These are phyloP conservation scores for Chrysanthemum seticuspe DNA, from an alignment of 129 eudicot genomes.

Conservation along the genomic window DNA sequence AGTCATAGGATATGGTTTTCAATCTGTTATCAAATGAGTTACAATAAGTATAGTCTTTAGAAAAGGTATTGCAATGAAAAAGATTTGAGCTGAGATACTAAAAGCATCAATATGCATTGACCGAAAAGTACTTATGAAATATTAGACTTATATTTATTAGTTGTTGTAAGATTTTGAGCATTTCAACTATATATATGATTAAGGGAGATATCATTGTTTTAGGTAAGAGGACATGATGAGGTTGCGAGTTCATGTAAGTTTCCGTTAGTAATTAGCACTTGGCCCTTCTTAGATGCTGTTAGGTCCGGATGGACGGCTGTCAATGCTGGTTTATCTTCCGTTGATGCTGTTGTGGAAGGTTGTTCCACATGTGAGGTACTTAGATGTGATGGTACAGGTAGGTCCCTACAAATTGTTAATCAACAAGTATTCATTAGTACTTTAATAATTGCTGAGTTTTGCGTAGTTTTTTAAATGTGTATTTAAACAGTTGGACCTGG, in stretches of 20 bases:
- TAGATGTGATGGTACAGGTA: slow-evolving; percentile 89
- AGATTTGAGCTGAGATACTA: not conserved
- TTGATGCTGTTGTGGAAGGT: slow-evolving; percentile 86
- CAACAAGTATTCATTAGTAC: not conserved
- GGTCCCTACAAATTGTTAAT: slow-evolving; percentile 3
- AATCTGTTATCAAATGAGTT: not conserved
- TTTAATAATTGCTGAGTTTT: not conserved
- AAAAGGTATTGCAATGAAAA: not conserved
- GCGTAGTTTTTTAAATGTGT: not conserved
- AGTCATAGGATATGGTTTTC: not conserved
- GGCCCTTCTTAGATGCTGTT: slow-evolving; percentile 90
- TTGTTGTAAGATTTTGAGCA: not conserved
- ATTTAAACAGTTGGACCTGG: slow-evolving; percentile 89
- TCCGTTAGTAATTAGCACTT: slow-evolving; percentile 81
- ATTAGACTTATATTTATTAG: not conserved
- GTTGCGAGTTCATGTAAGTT: slow-evolving; percentile 38
- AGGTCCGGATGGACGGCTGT: slow-evolving; percentile 77
- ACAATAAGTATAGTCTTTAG: too few relatives aligned
- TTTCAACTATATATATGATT: not conserved
- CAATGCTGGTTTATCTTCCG: slow-evolving; percentile 58
- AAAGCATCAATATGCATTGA: not conserved
- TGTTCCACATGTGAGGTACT: slow-evolving; percentile 82
- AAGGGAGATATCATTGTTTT: not conserved
- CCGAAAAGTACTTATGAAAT: slow-evolving; percentile 1
- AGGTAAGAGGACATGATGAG: slow-evolving; percentile 52